phyloP scores from a whole-genome alignment of 2,329 filamentous ascomycete genomes.

The Hirsutella thompsonii region DNA sequence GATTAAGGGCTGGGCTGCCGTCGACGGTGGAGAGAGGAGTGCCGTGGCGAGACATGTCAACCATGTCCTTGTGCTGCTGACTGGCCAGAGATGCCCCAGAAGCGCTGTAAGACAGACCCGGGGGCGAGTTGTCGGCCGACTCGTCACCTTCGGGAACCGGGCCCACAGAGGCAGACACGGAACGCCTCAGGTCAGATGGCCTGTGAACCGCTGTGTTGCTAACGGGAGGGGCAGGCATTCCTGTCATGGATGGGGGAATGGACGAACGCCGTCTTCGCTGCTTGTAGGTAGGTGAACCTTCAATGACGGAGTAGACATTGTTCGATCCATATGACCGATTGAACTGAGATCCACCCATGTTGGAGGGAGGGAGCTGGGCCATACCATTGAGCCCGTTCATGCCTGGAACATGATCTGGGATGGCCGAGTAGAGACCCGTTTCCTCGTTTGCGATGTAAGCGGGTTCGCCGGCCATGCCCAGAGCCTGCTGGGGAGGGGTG shows the following conservation, averaged over 20 bases:
- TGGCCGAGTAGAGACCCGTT: conserved; percentile 87
- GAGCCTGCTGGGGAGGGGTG: conserved; percentile 83
- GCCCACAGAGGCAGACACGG: conserved; percentile 76
- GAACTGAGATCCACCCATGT: conserved; percentile 69
- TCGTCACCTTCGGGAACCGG: conserved; percentile 73
- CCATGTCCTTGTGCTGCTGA: conserved; percentile 64
- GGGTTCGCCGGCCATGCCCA: conserved; percentile 72
- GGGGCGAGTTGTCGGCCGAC: conserved; percentile 64
- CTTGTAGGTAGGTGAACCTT: conserved; percentile 98
- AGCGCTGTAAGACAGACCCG: conserved; percentile 60
- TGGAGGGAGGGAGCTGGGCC: conserved; percentile 81
- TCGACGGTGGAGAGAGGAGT: conserved; percentile 82
- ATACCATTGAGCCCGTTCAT: conserved; percentile 72
- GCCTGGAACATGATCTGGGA: conserved; percentile 68
- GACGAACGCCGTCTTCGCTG: conserved; percentile 89
- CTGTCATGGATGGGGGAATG: conserved; percentile 65
- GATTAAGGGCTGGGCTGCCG: conserved; percentile 64
- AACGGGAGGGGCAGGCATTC: conserved; percentile 53
- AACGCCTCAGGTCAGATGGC: conserved; percentile 82
- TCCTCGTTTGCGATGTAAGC: conserved; percentile 98
- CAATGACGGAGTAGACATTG: conserved; percentile 90
- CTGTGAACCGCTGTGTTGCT: conserved; percentile 54
- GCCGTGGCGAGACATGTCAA: conserved; percentile 77
- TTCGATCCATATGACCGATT: conserved; percentile 57
- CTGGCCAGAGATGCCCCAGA: conserved; percentile 48